Evolutionary conservation across 2,329 filamentous ascomycete genomes (phyloP).

Genomic region (Neurospora sp.): DNA sequence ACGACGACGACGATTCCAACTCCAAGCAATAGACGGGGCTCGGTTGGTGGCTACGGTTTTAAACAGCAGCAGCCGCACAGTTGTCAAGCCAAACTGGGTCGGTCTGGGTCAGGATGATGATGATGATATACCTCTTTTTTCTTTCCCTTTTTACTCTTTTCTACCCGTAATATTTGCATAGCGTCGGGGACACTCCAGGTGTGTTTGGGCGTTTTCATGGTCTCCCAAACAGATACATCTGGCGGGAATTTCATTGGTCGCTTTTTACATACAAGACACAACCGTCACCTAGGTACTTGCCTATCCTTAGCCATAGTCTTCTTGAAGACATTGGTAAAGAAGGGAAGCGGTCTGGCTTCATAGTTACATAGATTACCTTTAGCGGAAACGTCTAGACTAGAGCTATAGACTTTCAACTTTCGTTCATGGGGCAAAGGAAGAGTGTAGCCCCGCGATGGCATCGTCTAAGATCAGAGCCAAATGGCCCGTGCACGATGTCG

Average conservation of each 20-base stretch:
- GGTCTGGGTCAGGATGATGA: background rate
- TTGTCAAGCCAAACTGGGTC: background rate
- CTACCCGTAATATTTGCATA: background rate
- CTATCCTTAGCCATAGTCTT: background rate
- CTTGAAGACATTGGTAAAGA: background rate
- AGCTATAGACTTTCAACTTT: background rate
- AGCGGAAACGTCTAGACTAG: background rate
- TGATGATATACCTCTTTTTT: background rate
- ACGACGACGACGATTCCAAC: constrained; percentile 22
- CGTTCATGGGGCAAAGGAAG: background rate
- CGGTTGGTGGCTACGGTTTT: background rate
- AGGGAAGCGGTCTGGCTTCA: background rate
- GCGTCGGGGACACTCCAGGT: background rate
- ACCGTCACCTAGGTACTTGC: background rate
- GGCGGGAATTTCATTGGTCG: background rate
- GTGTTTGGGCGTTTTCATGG: background rate
- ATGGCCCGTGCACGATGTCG: background rate
- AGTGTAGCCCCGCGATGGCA: background rate
- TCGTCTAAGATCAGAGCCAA: background rate
- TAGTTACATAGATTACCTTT: background rate
- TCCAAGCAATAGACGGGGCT: background rate
- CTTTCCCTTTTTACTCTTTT: background rate
- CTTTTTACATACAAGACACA: background rate
- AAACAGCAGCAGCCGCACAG: background rate
- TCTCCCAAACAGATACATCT: background rate